A percentile compares a stretch with the other conserved stretches of the same genome.
Conservation (phyloP, 2,329 filamentous ascomycete genomes). For the Ophiocordyceps camponoti-saundersi region DNA sequence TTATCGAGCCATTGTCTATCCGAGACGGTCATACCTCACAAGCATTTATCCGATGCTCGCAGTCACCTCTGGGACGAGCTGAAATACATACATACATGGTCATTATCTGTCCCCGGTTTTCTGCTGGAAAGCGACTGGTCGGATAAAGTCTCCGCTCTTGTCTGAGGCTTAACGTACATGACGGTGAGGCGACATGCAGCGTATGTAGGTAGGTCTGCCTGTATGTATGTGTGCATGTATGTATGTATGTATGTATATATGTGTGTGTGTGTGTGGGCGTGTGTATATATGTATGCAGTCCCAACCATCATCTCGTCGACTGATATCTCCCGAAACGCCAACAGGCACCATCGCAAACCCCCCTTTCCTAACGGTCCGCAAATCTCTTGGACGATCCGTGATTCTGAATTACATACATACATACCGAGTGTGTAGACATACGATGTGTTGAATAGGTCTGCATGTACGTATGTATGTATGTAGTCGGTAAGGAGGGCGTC, state of each 20-base stretch:
- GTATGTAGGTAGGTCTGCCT: neutral
- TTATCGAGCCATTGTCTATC: neutral
- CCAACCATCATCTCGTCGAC: too few species aligned
- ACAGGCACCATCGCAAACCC: neutral
- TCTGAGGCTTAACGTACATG: neutral
- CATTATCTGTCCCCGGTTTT: neutral
- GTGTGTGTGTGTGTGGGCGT: neutral
- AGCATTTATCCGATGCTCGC: neutral
- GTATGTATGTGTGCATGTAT: neutral
- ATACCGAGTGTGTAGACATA: too few species aligned
- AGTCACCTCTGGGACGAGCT: neutral
- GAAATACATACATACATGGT: neutral
- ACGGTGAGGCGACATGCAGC: neutral
- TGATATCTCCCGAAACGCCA: neutral
- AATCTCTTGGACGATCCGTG: neutral
- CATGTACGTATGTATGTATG: too few species aligned
- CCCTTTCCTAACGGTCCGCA: neutral
- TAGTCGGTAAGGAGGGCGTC: too few species aligned
- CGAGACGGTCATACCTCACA: neutral
- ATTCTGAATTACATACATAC: neutral
- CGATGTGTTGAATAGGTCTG: too few species aligned
- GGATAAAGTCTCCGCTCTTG: neutral
- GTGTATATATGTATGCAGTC: neutral
- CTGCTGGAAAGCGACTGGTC: neutral
- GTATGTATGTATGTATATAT: neutral